These are phyloP conservation scores for Polytrichum formosum DNA, from an alignment of 225 moss, liverwort and hornwort genomes.

Conservation along the genomic window DNA sequence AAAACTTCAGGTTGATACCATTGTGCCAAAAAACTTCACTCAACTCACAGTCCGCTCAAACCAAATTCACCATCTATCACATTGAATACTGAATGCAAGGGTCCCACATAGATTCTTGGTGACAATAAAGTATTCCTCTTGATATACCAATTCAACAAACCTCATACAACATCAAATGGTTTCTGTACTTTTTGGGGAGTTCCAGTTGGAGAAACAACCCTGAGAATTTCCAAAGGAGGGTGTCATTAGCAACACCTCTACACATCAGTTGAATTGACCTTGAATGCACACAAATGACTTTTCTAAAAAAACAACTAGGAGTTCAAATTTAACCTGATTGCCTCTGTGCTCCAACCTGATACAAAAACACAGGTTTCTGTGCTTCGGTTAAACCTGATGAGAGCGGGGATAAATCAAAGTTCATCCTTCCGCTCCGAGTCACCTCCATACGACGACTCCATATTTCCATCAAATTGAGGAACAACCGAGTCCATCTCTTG, in stretches of 20 bases:
- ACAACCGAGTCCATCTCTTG: background rate
- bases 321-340: background rate
- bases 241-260: constrained; percentile 16
- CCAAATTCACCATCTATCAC: too few relatives aligned
- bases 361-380: background rate
- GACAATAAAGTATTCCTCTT: too few relatives aligned
- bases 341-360: background rate
- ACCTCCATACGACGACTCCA: background rate
- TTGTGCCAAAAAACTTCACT: too few relatives aligned
- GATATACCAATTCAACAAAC: too few relatives aligned
- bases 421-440: constrained; percentile 29
- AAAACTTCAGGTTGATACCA: too few relatives aligned
- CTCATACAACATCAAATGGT: background rate
- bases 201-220: constrained; percentile 5
- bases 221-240: constrained; percentile 10
- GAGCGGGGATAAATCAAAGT: constrained; percentile 22
- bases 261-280: background rate
- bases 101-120: too few relatives aligned
- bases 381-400: background rate
- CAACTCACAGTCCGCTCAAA: too few relatives aligned
- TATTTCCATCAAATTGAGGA: background rate
- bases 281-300: background rate
- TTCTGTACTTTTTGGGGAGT: background rate
- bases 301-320: background rate
- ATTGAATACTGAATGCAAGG: too few relatives aligned